A percentile compares a stretch with the other conserved stretches of the same genome.
Conservation (phyloP, 352 stramenopile genomes). For the Pythium grandisporangium region DNA sequence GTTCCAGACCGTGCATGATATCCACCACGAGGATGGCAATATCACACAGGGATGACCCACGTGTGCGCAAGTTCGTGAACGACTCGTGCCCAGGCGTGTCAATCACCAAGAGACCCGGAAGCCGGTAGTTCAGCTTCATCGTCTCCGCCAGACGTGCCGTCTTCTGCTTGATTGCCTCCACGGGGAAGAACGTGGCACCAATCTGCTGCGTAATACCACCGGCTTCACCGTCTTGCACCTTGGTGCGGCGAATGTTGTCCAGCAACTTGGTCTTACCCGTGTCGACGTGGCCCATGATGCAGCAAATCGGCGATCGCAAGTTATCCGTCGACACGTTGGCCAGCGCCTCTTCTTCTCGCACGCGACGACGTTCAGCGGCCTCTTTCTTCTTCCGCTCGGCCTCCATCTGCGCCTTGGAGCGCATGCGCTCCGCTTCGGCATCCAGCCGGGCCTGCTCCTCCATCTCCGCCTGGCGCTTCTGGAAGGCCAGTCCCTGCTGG, state of each 20-base stretch:
- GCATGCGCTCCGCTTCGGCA: conserved; percentile 51
- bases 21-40: conserved; percentile 99
- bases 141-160: conserved; percentile 67
- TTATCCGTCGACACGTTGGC: conserved; percentile 90
- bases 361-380: conserved; percentile 52
- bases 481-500: conserved; percentile 89
- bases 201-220: conserved; percentile 99
- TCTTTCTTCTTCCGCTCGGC: conserved; percentile 80
- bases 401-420: conserved; percentile 80
- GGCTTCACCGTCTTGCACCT: conserved; percentile 92
- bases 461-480: conserved; percentile 90
- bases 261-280: conserved; percentile 99
- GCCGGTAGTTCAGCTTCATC: conserved; percentile 82
- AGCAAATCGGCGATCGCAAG: conserved; percentile 97
- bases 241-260: conserved; percentile 99
- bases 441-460: conserved; percentile 56
- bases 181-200: conserved; percentile 93
- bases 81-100: conserved; percentile 99
- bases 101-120: conserved; percentile 94
- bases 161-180: conserved; percentile 88
- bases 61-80: conserved; percentile 97
- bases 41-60: conserved; percentile 97
- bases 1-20: conserved; percentile 99
- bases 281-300: conserved; percentile 99
- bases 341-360: conserved; percentile 64